phyloP scores from a whole-genome alignment of 176 grass and related monocot genomes.

The Avena insularis region DNA sequence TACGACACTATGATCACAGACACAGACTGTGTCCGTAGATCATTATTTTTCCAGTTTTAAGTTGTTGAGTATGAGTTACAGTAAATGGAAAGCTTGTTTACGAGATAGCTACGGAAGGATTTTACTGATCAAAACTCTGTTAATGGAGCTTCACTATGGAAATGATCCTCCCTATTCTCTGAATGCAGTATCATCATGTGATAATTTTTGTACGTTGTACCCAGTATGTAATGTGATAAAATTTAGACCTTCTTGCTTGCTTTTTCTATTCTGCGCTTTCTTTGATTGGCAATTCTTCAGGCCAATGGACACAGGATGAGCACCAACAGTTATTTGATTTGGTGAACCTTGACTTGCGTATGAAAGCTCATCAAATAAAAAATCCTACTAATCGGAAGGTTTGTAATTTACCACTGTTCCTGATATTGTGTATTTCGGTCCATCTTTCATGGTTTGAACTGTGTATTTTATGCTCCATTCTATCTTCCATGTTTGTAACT shows the following conservation, averaged over 20 bases:
- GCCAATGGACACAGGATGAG: slow-evolving; percentile 72
- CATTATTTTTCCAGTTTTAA: not conserved
- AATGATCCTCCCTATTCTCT: not conserved
- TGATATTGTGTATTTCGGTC: slow-evolving; percentile 20
- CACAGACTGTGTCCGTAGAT: not conserved
- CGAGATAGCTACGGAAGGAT: not conserved
- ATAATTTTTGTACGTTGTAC: not conserved
- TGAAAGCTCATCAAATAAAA: slow-evolving; percentile 55
- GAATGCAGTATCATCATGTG: no score
- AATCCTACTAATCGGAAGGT: slow-evolving; percentile 54
- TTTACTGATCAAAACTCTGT: not conserved
- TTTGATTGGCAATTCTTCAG: slow-evolving; percentile 49
- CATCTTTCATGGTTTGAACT: slow-evolving; percentile 43
- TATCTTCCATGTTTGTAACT: slow-evolving; percentile 2
- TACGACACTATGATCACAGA: not conserved
- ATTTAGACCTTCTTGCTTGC: slow-evolving; percentile 26
- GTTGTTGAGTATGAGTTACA: not conserved
- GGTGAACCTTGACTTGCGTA: slow-evolving; percentile 77
- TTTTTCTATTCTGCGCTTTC: not conserved
- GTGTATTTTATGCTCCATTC: not conserved
- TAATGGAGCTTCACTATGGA: not conserved
- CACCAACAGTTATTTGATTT: slow-evolving; percentile 81
- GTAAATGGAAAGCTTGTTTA: not conserved
- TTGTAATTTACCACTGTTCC: slow-evolving; percentile 31
- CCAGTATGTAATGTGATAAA: slow-evolving; percentile 1